These are phyloP conservation scores for Letharia columbiana DNA, from an alignment of 495 filamentous ascomycete species.

Conservation along the genomic window DNA sequence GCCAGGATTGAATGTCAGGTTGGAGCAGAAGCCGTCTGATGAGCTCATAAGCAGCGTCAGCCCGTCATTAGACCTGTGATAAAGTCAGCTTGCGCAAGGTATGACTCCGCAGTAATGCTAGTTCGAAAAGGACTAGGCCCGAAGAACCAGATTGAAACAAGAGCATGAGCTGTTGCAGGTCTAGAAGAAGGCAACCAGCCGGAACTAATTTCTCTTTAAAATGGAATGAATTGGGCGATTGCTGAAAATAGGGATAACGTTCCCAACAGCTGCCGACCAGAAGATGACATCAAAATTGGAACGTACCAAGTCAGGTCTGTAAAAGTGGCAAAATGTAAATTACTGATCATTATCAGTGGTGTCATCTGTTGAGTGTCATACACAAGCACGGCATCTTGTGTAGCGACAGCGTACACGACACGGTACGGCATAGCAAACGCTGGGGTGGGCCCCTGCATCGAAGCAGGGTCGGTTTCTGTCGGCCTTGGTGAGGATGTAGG, in stretches of 20 bases:
- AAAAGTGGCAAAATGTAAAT: slow-evolving; percentile 93
- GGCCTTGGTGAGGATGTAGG: slow-evolving; percentile 46
- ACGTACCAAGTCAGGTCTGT: slow-evolving; percentile 91
- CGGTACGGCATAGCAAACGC: slow-evolving; percentile 85
- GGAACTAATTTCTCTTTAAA: neutral
- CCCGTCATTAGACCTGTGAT: slow-evolving; percentile 80
- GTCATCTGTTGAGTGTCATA: slow-evolving; percentile 97
- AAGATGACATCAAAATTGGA: neutral
- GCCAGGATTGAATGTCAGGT: slow-evolving; percentile 70
- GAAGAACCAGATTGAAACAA: neutral
- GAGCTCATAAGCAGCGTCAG: slow-evolving; percentile 89
- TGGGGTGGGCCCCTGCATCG: slow-evolving; percentile 49
- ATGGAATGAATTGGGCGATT: neutral
- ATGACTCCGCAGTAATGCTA: neutral
- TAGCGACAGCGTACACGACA: slow-evolving; percentile 93
- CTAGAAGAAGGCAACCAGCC: neutral
- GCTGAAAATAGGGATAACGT: neutral
- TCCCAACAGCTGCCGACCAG: neutral
- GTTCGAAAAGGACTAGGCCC: neutral
- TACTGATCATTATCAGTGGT: slow-evolving; percentile 87
- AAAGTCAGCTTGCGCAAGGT: slow-evolving; percentile 8
- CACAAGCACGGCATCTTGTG: slow-evolving; percentile 89
- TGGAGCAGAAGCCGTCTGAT: slow-evolving; percentile 95
- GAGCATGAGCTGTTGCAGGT: neutral
- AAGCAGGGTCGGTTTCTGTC: slow-evolving; percentile 44